These are phyloP conservation scores for Fusarium gaditjirri DNA, from an alignment of 2,329 filamentous ascomycete genomes.

Conservation along the genomic window DNA sequence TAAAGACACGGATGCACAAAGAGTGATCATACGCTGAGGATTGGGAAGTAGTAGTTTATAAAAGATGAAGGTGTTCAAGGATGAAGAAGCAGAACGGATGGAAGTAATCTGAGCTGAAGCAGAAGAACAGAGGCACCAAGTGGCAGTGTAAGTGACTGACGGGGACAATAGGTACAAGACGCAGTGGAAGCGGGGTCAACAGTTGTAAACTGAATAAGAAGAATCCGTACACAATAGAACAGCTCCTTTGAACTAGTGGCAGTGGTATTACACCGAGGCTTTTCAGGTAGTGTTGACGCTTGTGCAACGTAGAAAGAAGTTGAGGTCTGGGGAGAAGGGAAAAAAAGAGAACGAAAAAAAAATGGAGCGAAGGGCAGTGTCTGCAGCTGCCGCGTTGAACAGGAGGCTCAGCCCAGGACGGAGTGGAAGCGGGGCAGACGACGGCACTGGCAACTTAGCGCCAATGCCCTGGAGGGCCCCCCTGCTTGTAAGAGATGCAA, in stretches of 20 bases:
- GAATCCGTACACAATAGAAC: conserved; percentile 17
- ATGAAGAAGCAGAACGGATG: not conserved
- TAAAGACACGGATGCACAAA: not conserved
- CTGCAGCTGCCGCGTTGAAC: conserved; percentile 11
- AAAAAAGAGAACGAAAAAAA: conserved; percentile 22
- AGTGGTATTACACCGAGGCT: conserved; percentile 1
- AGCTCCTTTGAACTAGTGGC: not conserved
- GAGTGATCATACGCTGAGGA: not conserved
- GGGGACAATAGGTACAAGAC: not conserved
- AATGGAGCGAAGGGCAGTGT: conserved; percentile 37
- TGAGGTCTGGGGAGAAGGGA: conserved; percentile 5
- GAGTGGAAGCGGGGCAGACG: conserved; percentile 21
- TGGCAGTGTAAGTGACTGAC: conserved; percentile 32
- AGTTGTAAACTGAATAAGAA: conserved; percentile 6
- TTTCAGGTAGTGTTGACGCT: not conserved
- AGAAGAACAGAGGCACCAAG: conserved; percentile 1
- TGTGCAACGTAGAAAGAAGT: conserved; percentile 11
- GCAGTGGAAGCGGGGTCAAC: not conserved
- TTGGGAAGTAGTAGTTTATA: not conserved
- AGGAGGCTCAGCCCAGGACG: conserved; percentile 26
- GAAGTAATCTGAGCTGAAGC: not conserved
- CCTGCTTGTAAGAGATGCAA: conserved; percentile 18
- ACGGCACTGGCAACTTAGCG: conserved; percentile 25
- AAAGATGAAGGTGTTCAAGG: not conserved
- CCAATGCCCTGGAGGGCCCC: conserved; percentile 20